Conservation (phyloP, 805 yeast species). For the Saccharomycopsis vini region DNA sequence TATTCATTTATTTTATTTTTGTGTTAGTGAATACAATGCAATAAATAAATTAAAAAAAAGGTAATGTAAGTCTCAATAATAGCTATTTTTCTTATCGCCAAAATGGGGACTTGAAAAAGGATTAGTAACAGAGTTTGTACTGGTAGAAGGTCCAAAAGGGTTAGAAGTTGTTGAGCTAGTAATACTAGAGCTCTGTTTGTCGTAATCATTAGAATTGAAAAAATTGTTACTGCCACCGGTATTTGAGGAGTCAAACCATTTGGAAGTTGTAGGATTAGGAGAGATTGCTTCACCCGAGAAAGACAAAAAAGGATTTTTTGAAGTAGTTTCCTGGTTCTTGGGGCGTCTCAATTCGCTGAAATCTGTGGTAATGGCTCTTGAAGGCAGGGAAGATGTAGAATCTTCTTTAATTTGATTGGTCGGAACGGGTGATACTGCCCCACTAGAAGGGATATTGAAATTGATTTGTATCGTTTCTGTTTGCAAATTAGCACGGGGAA, state of each 20-base stretch:
- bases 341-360: background rate
- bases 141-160: no score
- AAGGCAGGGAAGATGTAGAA: no score
- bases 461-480: background rate
- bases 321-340: background rate
- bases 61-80: background rate
- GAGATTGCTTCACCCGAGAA: conserved; percentile 4
- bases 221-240: background rate
- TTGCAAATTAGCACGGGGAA: background rate
- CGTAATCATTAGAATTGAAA: no score
- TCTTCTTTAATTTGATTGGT: background rate
- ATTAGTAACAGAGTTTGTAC: background rate
- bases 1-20: no score
- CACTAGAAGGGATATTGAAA: no score
- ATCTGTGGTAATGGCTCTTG: no score
- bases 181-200: no score
- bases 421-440: background rate
- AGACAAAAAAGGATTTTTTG: conserved; percentile 12
- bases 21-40: background rate
- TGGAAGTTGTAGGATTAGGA: background rate
- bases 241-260: background rate
- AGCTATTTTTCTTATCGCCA: background rate
- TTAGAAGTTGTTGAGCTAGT: no score
- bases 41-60: no score
- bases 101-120: background rate